A percentile compares a stretch with the other conserved stretches of the same genome.
phyloP scores from a whole-genome alignment of 805 yeast genomes.

The Kluyveromyces lactis region DNA sequence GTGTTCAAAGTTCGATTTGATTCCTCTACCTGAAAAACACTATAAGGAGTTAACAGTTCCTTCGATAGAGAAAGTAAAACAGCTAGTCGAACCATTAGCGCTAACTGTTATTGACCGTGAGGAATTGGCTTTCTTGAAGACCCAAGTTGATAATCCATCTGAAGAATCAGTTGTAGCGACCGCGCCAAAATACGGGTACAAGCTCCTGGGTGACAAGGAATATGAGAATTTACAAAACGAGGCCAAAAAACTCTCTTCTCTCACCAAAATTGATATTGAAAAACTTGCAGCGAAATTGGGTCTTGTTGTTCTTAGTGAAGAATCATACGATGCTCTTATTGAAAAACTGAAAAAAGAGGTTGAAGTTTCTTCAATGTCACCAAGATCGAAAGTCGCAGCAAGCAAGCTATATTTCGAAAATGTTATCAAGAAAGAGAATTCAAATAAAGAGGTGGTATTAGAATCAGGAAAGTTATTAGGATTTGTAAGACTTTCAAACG shows the following conservation, averaged over 20 bases:
- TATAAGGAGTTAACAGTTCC: slow-evolving; percentile 17
- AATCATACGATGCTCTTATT: slow-evolving; percentile 7
- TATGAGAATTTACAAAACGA: slow-evolving; percentile 14
- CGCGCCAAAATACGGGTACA: slow-evolving; percentile 15
- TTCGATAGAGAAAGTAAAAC: slow-evolving; percentile 14
- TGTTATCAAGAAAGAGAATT: slow-evolving; percentile 22
- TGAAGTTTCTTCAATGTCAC: slow-evolving; percentile 7
- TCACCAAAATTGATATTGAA: slow-evolving; percentile 26
- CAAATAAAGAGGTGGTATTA: slow-evolving; percentile 21
- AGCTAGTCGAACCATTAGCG: slow-evolving; percentile 18
- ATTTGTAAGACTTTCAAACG: slow-evolving; percentile 27
- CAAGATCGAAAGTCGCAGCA: slow-evolving; percentile 25
- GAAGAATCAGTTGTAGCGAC: slow-evolving; percentile 11
- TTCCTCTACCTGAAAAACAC: slow-evolving; percentile 18
- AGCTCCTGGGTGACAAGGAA: slow-evolving; percentile 17
- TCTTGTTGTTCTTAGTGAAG: slow-evolving; percentile 22
- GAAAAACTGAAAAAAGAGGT: slow-evolving; percentile 6
- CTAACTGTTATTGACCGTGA: slow-evolving; percentile 22
- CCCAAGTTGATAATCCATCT: slow-evolving; percentile 19
- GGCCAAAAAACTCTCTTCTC: slow-evolving; percentile 8
- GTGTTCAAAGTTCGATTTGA: slow-evolving; percentile 15
- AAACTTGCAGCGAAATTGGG: slow-evolving; percentile 24
- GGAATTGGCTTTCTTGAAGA: slow-evolving; percentile 17
- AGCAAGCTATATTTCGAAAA: slow-evolving; percentile 31
- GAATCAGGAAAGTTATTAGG: slow-evolving; percentile 30